phyloP scores from a whole-genome alignment of 2,329 filamentous ascomycete genomes.

The Monascus ruber region DNA sequence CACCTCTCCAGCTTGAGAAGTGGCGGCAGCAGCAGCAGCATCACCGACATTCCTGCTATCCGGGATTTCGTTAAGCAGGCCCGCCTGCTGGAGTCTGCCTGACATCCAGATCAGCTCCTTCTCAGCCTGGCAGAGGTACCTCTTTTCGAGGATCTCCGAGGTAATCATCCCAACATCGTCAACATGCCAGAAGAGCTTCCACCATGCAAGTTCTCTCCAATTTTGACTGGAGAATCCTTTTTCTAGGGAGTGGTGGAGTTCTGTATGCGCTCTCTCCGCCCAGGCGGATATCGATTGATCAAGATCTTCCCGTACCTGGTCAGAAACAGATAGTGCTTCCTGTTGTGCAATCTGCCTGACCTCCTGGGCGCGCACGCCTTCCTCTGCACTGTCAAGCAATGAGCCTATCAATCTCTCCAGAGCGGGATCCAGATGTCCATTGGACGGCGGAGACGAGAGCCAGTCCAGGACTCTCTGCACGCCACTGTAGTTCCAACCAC shows the following conservation, averaged over 20 bases:
- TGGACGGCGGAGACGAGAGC: constrained; percentile 35
- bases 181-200: constrained; percentile 89
- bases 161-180: constrained; percentile 83
- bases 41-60: background rate
- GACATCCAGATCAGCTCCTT: constrained; percentile 71
- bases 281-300: constrained; percentile 53
- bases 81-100: constrained; percentile 60
- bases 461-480: constrained; percentile 54
- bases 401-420: constrained; percentile 57
- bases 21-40: too few species aligned
- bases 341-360: constrained; percentile 17
- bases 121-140: constrained; percentile 69
- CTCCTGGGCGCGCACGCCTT: constrained; percentile 18
- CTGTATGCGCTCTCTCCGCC: constrained; percentile 70
- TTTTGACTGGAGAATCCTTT: constrained; percentile 61
- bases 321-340: constrained; percentile 25
- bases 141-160: constrained; percentile 62
- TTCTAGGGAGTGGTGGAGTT: constrained; percentile 70
- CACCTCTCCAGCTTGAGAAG: constrained; percentile 2
- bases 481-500: constrained; percentile 62
- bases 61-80: constrained; percentile 31
- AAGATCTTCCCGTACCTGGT: constrained; percentile 40
- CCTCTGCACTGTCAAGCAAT: constrained; percentile 40
- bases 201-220: constrained; percentile 80
- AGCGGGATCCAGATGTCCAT: constrained; percentile 51